Base-by-base conservation (phyloP, 169 alveolate species). In the Besnoitia besnoiti region DNA sequence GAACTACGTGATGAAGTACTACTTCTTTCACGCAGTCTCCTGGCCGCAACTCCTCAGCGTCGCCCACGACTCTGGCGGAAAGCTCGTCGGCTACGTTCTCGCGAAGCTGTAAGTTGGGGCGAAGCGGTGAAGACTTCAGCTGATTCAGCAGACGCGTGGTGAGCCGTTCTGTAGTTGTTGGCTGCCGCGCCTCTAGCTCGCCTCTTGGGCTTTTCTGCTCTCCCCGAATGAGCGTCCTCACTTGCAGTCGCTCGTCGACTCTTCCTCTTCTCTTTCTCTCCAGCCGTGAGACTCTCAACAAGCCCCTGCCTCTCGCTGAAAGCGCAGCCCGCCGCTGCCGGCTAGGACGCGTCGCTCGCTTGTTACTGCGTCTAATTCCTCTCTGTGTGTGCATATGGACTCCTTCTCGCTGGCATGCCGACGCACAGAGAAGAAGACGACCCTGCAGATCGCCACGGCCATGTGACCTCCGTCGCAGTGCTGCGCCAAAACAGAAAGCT, bases 41-140 rank as follows among this genome's bases (percentile, higher is more conserved):
- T 98, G 99, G 99, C 98, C 98, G 49, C 96, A 96, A 87, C 95
- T 98, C 44, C 97, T 96, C 5, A 96, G 96, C 79, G 98, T 98
- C 7, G 98, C 99, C 40, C 98, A 96, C 80, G 97, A 95, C 47
- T 39, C 89, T 40, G 92, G 93, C 61, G 98, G 98, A 40, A 96
- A 96, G 44, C 75, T 92, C 77, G 96, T 94, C 27, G 96, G 96
- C 79, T 94, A 94, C 75, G 96, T 94, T 91, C 95, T 94, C 33
- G 94, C 96, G 47, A 94, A 94, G 87, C 84, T 94, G 94, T 90
- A 67, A 85, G 94, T 19, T 16, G 55, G 24, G 55, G 24, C 1
- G 30, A 55, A 55, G n/a, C n/a, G n/a, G n/a, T n/a, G n/a, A n/a
- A n/a, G n/a, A n/a, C n/a, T n/a, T n/a, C n/a, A n/a, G n/a, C n/a